These are phyloP conservation scores for Lasiodiplodia sp. DNA, from an alignment of 2,329 filamentous ascomycete species.

Conservation along the genomic window DNA sequence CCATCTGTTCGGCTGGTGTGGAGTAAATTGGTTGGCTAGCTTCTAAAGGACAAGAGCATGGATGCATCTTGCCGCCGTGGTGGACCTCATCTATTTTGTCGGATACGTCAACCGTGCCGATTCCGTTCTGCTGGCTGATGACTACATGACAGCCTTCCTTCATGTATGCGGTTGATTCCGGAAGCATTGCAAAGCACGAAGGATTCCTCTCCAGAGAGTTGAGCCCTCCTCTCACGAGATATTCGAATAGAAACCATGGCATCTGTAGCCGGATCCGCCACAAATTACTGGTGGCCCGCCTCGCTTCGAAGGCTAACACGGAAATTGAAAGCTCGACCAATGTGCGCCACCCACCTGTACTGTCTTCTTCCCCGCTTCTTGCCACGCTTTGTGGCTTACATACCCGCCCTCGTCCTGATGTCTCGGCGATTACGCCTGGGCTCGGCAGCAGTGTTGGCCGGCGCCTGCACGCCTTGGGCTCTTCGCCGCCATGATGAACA, in stretches of 20 bases:
- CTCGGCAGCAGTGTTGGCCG: conserved; percentile 1
- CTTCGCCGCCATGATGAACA: background rate
- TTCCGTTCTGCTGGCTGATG: background rate
- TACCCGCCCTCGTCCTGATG: conserved; percentile 14
- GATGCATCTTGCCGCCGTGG: conserved; percentile 12
- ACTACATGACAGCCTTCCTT: background rate
- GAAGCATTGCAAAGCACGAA: background rate
- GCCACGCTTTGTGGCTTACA: conserved; percentile 4
- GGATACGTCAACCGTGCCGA: background rate
- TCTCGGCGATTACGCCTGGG: conserved; percentile 13
- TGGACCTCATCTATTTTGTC: conserved; percentile 9
- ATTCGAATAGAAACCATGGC: background rate
- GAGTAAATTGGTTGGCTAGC: conserved; percentile 1
- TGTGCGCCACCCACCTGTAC: background rate
- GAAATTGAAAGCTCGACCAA: background rate
- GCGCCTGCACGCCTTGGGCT: conserved; percentile 1
- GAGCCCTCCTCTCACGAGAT: background rate
- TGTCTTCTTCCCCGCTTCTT: background rate
- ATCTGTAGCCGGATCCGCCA: background rate
- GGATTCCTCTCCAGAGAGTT: background rate
- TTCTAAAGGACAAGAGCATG: background rate
- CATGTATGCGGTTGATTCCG: background rate
- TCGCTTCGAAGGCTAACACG: background rate
- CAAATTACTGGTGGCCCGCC: background rate
- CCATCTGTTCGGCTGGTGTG: background rate